A percentile compares a stretch with the other conserved stretches of the same genome.
phyloP scores from a whole-genome alignment of 371 early-diverging fungal species.

The Phascolomyces articulosus region DNA sequence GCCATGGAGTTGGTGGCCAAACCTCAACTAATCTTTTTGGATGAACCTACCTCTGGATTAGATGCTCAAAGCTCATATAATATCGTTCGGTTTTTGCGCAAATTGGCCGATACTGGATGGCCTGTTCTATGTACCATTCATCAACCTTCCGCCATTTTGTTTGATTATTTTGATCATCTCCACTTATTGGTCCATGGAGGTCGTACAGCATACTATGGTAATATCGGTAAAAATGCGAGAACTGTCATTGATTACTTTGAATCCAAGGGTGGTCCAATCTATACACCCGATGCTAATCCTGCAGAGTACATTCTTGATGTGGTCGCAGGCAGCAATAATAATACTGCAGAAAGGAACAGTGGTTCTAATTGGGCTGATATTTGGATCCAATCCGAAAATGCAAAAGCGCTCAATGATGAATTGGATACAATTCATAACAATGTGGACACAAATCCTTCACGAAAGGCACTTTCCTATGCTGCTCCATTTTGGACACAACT shows the following conservation, averaged over 20 bases:
- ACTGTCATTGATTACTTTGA: conserved; percentile 61
- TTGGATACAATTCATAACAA: conserved; percentile 24
- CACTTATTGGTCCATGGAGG: conserved; percentile 66
- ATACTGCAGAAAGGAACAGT: no score
- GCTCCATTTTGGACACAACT: conserved; percentile 37
- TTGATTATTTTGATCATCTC: conserved; percentile 64
- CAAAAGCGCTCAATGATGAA: conserved; percentile 21
- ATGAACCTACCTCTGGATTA: no score
- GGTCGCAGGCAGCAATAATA: no score
- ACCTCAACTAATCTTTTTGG: conserved; percentile 74
- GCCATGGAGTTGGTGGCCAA: conserved; percentile 70
- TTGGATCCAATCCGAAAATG: conserved; percentile 46
- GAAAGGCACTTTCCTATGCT: conserved; percentile 29
- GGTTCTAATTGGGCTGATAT: conserved; percentile 60
- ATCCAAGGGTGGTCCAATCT: conserved; percentile 50
- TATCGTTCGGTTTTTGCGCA: conserved; percentile 62
- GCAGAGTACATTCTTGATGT: conserved; percentile 68
- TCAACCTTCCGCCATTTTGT: conserved; percentile 67
- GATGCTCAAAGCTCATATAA: no score
- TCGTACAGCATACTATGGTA: conserved; percentile 58
- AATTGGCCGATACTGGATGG: conserved; percentile 59
- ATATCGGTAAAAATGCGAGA: conserved; percentile 52
- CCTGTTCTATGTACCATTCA: conserved; percentile 65
- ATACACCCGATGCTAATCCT: conserved; percentile 54
- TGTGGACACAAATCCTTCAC: conserved; percentile 16